Evolutionary conservation across 257 asterid species (phyloP).

Genomic region (Solanum gracilifrons): DNA sequence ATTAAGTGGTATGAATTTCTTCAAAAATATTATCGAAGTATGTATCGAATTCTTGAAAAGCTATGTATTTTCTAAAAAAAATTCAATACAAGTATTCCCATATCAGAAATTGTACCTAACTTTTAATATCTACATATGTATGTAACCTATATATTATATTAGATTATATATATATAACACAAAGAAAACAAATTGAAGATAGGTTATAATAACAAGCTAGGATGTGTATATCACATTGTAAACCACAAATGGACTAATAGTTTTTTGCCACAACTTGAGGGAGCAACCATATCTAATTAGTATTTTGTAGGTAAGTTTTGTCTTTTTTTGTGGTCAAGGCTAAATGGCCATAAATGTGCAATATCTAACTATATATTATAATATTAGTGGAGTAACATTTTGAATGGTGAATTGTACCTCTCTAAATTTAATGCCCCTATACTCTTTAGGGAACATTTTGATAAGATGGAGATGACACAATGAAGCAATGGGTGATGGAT

Average conservation of each 20-base stretch:
- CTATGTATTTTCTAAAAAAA: background rate
- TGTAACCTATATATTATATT: no score
- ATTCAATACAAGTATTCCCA: background rate
- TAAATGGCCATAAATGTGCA: constrained; percentile 14
- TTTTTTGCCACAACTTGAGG: background rate
- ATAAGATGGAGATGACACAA: constrained; percentile 32
- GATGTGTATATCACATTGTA: background rate
- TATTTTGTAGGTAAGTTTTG: background rate
- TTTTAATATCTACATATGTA: no score
- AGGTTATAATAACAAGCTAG: background rate
- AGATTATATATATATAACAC: background rate
- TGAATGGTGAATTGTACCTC: constrained; percentile 25
- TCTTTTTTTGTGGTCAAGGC: constrained; percentile 6
- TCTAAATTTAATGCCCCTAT: constrained; percentile 31
- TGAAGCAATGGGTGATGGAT: constrained; percentile 29
- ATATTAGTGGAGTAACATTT: constrained; percentile 14
- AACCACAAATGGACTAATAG: background rate
- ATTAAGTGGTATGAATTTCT: no score
- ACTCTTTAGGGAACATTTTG: constrained; percentile 39
- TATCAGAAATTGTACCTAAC: no score
- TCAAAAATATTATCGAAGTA: fast-evolving
- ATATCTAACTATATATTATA: constrained; percentile 21
- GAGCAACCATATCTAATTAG: background rate
- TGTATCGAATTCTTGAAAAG: background rate
- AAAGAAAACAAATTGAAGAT: background rate